A percentile compares a stretch with the other conserved stretches of the same genome.
These are phyloP conservation scores for Starmera pachycereana DNA, from an alignment of 805 yeast species.

Conservation along the genomic window DNA sequence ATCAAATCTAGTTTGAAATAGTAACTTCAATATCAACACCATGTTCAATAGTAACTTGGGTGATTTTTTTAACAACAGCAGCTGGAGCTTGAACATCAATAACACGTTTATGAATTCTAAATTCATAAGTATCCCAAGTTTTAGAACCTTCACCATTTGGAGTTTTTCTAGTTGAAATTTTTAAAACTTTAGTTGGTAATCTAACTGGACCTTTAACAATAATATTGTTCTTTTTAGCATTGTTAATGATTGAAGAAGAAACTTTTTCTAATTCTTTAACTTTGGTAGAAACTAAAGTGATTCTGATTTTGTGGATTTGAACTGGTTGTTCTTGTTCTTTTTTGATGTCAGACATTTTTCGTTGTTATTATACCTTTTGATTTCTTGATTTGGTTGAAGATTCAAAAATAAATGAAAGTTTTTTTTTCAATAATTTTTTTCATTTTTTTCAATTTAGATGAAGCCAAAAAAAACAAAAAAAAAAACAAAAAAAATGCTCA, in stretches of 20 bases:
- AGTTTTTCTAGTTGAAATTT: conserved; percentile 99
- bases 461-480: too few species aligned
- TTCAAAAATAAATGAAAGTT: not conserved
- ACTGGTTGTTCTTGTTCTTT: conserved; percentile 72
- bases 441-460: too few species aligned
- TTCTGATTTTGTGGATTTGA: conserved; percentile 94
- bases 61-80: conserved; percentile 84
- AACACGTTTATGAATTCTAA: conserved; percentile 99
- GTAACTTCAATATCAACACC: conserved; percentile 98
- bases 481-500: too few species aligned
- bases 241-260: conserved; percentile 79
- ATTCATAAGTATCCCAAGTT: conserved; percentile 99
- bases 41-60: conserved; percentile 97
- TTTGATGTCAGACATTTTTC: conserved; percentile 79
- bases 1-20: conserved; percentile 58
- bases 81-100: conserved; percentile 98
- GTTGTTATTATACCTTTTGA: conserved; percentile 39
- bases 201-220: conserved; percentile 98
- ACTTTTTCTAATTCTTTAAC: conserved; percentile 97
- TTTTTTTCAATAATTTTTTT: too few species aligned
- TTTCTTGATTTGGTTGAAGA: conserved; percentile 18
- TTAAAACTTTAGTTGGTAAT: conserved; percentile 98
- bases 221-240: conserved; percentile 75
- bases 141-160: conserved; percentile 99
- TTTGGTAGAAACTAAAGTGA: conserved; percentile 97